These are phyloP conservation scores for Umbelopsis isabellina DNA, from an alignment of 192 early-diverging fungal species.

Conservation along the genomic window DNA sequence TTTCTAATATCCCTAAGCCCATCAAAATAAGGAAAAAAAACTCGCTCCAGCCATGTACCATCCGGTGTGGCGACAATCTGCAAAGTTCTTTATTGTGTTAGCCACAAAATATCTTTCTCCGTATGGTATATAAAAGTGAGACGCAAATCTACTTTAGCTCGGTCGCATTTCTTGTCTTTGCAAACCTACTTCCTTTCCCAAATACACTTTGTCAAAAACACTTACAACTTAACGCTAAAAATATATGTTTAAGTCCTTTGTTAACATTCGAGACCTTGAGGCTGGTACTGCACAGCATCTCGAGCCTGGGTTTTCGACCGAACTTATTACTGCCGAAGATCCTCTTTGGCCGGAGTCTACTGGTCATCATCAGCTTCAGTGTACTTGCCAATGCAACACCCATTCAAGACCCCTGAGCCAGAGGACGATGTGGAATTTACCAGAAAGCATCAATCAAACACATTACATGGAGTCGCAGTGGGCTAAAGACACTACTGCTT, in stretches of 20 bases:
- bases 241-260: conserved; percentile 14
- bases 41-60: conserved; percentile 4
- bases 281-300: background rate
- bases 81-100: background rate
- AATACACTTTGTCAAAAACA: background rate
- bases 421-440: background rate
- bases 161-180: no score
- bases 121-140: no score
- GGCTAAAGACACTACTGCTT: background rate
- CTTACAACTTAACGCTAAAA: background rate
- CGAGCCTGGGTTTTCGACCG: background rate
- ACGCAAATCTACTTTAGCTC: no score
- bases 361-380: background rate
- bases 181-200: background rate
- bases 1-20: background rate
- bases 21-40: no score
- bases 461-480: background rate
- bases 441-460: background rate
- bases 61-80: background rate
- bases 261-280: conserved; percentile 11
- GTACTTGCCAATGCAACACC: conserved; percentile 1
- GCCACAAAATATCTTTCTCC: no score
- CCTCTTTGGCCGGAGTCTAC: background rate
- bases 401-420: background rate
- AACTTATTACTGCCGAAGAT: background rate